phyloP scores from a whole-genome alignment of 108 stramenopile genomes.

The Schizochytrium sp. region DNA sequence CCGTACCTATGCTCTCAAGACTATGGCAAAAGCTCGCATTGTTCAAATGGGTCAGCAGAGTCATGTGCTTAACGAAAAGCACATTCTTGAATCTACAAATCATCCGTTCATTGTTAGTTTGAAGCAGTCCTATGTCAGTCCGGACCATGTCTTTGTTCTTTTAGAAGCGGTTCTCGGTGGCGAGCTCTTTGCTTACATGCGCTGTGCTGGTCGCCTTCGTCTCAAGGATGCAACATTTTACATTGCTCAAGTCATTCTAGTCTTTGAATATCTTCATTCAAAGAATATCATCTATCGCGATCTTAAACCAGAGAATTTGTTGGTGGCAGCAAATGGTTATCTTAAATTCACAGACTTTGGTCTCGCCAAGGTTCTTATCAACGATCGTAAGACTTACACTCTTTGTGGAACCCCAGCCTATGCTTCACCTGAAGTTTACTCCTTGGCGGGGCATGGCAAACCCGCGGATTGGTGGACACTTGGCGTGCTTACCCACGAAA shows the following conservation, averaged over 20 bases:
- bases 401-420: slow-evolving; percentile 65
- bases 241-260: slow-evolving; percentile 63
- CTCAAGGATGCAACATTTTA: slow-evolving; percentile 56
- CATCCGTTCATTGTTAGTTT: slow-evolving; percentile 65
- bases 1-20: slow-evolving; percentile 89
- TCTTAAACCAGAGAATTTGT: slow-evolving; percentile 68
- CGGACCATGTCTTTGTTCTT: slow-evolving; percentile 63
- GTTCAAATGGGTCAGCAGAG: slow-evolving; percentile 86
- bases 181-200: slow-evolving; percentile 66
- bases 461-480: slow-evolving; percentile 97
- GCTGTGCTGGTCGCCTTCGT: slow-evolving; percentile 25
- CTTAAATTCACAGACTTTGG: slow-evolving; percentile 69
- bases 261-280: slow-evolving; percentile 63
- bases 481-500: slow-evolving; percentile 95
- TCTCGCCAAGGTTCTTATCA: slow-evolving; percentile 62
- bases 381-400: slow-evolving; percentile 65
- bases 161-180: slow-evolving; percentile 66
- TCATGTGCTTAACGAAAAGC: slow-evolving; percentile 93
- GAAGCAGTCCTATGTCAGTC: slow-evolving; percentile 56
- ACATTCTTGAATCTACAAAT: slow-evolving; percentile 73
- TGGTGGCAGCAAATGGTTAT: slow-evolving; percentile 65
- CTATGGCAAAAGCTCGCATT: slow-evolving; percentile 86
- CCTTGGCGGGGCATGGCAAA: slow-evolving; percentile 94
- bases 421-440: slow-evolving; percentile 76
- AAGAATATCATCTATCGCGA: slow-evolving; percentile 67